A percentile compares a stretch with the other conserved stretches of the same genome.
Conservation (phyloP, 2,329 filamentous ascomycete species). For the Aureobasidium vineae region DNA sequence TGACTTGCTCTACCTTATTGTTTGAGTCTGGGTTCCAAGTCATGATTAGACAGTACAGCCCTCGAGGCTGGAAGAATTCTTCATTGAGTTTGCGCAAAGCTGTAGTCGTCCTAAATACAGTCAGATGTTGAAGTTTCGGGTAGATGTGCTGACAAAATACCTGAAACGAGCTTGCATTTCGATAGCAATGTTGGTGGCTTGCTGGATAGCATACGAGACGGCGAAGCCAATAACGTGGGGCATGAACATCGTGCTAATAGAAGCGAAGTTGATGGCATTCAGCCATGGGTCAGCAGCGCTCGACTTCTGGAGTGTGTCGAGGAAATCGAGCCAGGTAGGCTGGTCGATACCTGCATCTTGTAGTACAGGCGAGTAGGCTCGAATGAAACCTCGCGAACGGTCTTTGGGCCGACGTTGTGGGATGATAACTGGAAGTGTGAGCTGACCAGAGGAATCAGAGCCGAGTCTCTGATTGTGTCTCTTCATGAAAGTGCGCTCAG, state of each 20-base stretch:
- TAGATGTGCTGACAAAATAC: not conserved
- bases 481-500: not conserved
- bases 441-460: too few species aligned
- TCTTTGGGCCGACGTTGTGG: constrained; percentile 13
- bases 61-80: constrained; percentile 29
- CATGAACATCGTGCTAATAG: constrained; percentile 11
- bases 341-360: not conserved
- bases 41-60: constrained; percentile 23
- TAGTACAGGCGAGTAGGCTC: constrained; percentile 3
- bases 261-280: constrained; percentile 21
- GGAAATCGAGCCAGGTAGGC: constrained; percentile 7
- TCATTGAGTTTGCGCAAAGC: constrained; percentile 28
- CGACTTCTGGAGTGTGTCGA: constrained; percentile 2
- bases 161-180: constrained; percentile 19
- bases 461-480: not conserved
- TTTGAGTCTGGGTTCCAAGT: constrained; percentile 20
- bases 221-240: constrained; percentile 3
- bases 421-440: not conserved
- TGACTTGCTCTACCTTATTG: not conserved
- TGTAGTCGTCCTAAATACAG: constrained; percentile 1
- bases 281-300: constrained; percentile 38
- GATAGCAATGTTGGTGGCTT: constrained; percentile 16
- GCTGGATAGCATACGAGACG: not conserved
- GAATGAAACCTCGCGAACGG: not conserved
- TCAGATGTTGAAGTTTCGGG: not conserved